Conservation (phyloP, 1,139 yeast genomes). For the Debaryomycetaceae sp. region DNA sequence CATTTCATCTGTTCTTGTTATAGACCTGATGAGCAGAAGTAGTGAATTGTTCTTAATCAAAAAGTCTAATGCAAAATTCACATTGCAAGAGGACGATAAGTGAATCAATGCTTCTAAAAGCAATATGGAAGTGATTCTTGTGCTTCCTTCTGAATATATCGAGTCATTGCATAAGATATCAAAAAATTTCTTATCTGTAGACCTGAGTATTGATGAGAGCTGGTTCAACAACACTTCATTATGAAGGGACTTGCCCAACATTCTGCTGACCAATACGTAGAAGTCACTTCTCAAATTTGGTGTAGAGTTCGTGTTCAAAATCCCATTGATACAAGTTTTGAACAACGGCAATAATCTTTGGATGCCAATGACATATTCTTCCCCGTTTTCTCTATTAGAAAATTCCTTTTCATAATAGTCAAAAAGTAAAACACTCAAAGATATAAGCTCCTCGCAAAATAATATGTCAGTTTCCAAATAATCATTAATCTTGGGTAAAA, state of each 20-base stretch:
- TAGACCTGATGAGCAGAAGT: slow-evolving; percentile 59
- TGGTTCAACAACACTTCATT: slow-evolving; percentile 43
- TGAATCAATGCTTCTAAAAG: slow-evolving; percentile 69
- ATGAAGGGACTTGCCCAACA: slow-evolving; percentile 49
- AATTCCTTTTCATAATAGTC: slow-evolving; percentile 55
- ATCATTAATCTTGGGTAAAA: slow-evolving; percentile 73
- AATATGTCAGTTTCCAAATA: slow-evolving; percentile 64
- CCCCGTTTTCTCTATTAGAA: slow-evolving; percentile 23
- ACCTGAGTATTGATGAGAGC: slow-evolving; percentile 49
- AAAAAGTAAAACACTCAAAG: slow-evolving; percentile 68
- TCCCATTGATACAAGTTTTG: slow-evolving; percentile 70
- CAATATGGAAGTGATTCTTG: slow-evolving; percentile 73
- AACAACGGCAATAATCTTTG: slow-evolving; percentile 67
- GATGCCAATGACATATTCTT: slow-evolving; percentile 22
- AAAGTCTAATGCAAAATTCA: slow-evolving; percentile 57
- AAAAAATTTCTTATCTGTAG: slow-evolving; percentile 60
- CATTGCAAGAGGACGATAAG: slow-evolving; percentile 45
- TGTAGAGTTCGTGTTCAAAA: slow-evolving; percentile 66
- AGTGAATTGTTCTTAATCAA: slow-evolving; percentile 67
- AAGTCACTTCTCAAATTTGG: slow-evolving; percentile 71
- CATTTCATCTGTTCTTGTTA: slow-evolving; percentile 67
- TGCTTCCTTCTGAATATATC: slow-evolving; percentile 72
- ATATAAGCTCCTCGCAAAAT: slow-evolving; percentile 75
- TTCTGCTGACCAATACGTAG: slow-evolving; percentile 69
- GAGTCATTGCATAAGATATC: slow-evolving; percentile 75